Base-by-base conservation (phyloP, 805 yeast species). In the Saturnispora diversa region DNA sequence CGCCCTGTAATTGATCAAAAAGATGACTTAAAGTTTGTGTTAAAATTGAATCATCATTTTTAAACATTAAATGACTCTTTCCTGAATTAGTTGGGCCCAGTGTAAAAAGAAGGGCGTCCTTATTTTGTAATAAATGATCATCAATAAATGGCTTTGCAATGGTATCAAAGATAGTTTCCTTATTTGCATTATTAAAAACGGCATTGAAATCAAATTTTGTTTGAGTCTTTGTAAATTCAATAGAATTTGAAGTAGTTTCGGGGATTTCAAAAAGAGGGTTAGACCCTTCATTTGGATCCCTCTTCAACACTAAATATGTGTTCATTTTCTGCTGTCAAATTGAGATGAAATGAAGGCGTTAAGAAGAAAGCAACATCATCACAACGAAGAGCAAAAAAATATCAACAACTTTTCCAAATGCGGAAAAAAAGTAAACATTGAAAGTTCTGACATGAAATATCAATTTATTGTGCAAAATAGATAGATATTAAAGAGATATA, bases 81-180 rank as follows among this genome's bases (percentile, higher is more conserved):
- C 79, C 79, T 5, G 74, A 64, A 26, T 70, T 72, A 1, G 77
- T 68, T 25, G 79, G 73, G 1, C 80, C 80, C 48, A 74, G 49
- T 0, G 75, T 63, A 47, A 74, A 68, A 23, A 72, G 48, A 7
- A 68, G 54, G 16, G 68, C 62, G 47, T 73, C 77, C 15, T 59
- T 56, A 7, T 50, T 50, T 21, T 60, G 63, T 3, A 58, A 41
- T 4, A 58, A 42, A 11, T 51, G 41, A 2, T 51, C 44, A 25
- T 60, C 57, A 20, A 69, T 58, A 35, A 65, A 50, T 4, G 65
- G 63, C 24, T 46, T 42, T 7, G 64, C 60, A 10, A 61, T 56
- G 2, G 46, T 46, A 9, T 57, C 54, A 32, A 49, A 49, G n/a
- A 47, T 21, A 27, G 38, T 27, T 13, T 40, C 35, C 13, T 43